phyloP scores from a whole-genome alignment of 2,329 filamentous ascomycete genomes.

The Curvularia verruculosa region DNA sequence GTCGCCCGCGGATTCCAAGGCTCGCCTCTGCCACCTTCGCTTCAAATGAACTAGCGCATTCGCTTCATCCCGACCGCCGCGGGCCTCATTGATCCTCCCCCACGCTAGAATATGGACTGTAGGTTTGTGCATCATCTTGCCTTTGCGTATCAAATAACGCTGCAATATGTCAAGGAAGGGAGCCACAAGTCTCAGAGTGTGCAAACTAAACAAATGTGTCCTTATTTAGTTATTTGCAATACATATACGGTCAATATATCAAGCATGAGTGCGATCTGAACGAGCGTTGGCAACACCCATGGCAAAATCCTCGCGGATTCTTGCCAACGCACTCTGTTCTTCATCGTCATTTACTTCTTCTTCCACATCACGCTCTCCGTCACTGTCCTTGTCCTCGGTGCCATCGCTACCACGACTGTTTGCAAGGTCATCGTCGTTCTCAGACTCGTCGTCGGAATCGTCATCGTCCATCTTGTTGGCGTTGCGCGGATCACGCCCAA shows the following conservation, averaged over 20 bases:
- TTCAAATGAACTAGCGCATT: conserved; percentile 4
- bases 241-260: neutral
- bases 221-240: neutral
- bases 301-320: conserved; percentile 22
- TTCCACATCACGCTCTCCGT: conserved; percentile 4
- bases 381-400: neutral
- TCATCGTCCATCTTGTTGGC: conserved; percentile 42
- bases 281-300: conserved; percentile 16
- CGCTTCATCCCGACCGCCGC: conserved; percentile 12
- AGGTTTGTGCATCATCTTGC: neutral
- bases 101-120: neutral
- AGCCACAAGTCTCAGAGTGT: neutral
- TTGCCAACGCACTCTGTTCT: conserved; percentile 20
- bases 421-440: conserved; percentile 6
- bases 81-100: neutral
- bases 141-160: neutral
- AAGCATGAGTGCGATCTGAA: conserved; percentile 4
- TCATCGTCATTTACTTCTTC: neutral
- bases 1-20: neutral
- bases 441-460: conserved; percentile 21
- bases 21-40: neutral
- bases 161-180: neutral
- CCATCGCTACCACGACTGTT: neutral
- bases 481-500: conserved; percentile 41
- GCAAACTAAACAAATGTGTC: neutral